Evolutionary conservation across 352 stramenopile genomes (phyloP).

Genomic region (Peronospora farinosa): DNA sequence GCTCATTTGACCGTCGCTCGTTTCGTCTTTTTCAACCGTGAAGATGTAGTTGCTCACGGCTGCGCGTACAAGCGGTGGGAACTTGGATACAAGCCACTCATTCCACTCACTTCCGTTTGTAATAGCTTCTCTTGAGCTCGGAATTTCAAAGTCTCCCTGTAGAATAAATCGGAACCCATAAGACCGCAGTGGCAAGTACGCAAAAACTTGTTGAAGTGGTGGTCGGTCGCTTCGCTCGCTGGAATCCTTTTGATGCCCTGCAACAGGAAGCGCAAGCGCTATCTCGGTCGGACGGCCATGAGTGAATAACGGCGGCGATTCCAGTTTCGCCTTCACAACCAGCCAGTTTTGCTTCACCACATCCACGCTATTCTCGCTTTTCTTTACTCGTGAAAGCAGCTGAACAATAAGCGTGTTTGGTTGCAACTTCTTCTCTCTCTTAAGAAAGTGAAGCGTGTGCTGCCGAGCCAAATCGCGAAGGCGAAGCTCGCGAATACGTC

Average conservation of each 20-base stretch:
- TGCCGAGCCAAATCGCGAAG: conserved; percentile 40
- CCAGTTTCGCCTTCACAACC: conserved; percentile 42
- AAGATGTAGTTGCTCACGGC: conserved; percentile 28
- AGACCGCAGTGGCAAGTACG: conserved; percentile 71
- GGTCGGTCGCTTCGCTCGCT: conserved; percentile 22
- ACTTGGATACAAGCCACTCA: conserved; percentile 75
- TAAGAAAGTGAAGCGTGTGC: conserved; percentile 36
- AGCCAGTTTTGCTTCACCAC: conserved; percentile 52
- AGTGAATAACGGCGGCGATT: conserved; percentile 19
- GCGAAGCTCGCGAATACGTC: conserved; percentile 56
- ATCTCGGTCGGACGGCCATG: conserved; percentile 41
- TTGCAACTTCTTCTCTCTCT: conserved; percentile 34
- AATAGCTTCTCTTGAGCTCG: conserved; percentile 80
- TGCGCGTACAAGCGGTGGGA: conserved; percentile 44
- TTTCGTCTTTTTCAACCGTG: conserved; percentile 2
- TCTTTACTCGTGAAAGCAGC: conserved; percentile 32
- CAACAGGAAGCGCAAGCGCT: conserved; percentile 46
- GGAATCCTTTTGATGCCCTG: conserved; percentile 1
- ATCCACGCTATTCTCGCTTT: conserved; percentile 4
- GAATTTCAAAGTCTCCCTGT: conserved; percentile 82
- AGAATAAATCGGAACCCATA: conserved; percentile 84
- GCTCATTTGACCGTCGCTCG: background rate
- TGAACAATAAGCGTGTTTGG: conserved; percentile 28
- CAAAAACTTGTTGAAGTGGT: conserved; percentile 74
- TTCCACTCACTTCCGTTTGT: conserved; percentile 84